Evolutionary conservation across 2,329 filamentous ascomycete species (phyloP), one percentile per base, ranked within the genome.

Genomic region (Nemania bipapillata): DNA sequence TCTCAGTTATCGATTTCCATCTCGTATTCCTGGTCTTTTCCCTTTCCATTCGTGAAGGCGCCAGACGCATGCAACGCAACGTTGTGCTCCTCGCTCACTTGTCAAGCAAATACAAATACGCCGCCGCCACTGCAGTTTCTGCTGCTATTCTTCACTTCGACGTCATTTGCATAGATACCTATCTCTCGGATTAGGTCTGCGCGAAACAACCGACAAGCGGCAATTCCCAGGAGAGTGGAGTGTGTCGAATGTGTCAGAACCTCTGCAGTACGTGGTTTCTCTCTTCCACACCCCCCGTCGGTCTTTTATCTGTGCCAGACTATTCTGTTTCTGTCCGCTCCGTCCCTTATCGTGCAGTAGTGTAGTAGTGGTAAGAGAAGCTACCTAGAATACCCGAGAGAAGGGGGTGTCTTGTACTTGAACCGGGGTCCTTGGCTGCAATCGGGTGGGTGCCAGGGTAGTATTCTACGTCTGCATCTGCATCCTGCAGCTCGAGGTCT

Each of bases 221-320:
- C 56, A 60, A 52, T 42, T 47, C 63, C 70, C 72, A 71, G 73
- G 77, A 74, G 73, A 76, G 73, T 65, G 72, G 72, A 69, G 69
- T 75, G 75, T 72, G 76, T 74, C 67, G 52, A 56, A 56, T 50
- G 66, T 76, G 75, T 78, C 81, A 80, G 83, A 83, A 83, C 81
- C 71, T 77, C 76, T 79, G 78, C 72, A 75, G 81, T 82, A 82
- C 75, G 81, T 82, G 80, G 79, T 79, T 74, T 75, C 53, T 75
- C 71, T 75, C 75, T 67, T 74, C 69, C 71, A 64, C 72, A 71
- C 76, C 76, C 75, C 77, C 73, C 76, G 72, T 78, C 74, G 73
- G 72, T 53, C 52, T 42, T 54, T 35, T 26, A 4, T 20, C 40
- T 56, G 40, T 26, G 54, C 58, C 35, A 60, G 47, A 78, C 76